Percentiles rank a stretch among this genome's conserved stretches.
Conservation (phyloP, 306 rosid genomes). For the Sphenostylis stenocarpa region DNA sequence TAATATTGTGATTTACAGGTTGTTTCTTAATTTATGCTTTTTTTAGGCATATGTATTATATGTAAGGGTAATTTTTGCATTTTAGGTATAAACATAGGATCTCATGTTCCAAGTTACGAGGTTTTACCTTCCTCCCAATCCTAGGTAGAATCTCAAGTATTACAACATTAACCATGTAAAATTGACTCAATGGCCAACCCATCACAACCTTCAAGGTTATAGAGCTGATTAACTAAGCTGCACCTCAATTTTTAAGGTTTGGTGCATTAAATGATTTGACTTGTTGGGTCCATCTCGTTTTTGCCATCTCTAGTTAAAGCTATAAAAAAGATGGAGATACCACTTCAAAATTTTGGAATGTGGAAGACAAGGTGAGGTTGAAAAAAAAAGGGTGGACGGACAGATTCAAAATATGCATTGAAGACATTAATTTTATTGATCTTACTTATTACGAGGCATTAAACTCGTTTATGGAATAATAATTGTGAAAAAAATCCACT, state of each 20-base stretch:
- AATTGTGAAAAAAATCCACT: background rate
- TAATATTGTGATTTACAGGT: background rate
- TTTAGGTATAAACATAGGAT: background rate
- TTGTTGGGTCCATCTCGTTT: background rate
- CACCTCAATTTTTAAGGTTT: background rate
- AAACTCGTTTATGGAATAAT: background rate
- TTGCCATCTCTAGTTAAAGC: background rate
- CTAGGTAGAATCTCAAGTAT: background rate
- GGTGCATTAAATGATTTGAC: background rate
- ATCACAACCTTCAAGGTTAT: background rate
- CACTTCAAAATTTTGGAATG: background rate
- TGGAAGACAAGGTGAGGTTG: background rate
- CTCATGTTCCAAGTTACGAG: background rate
- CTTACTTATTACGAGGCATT: background rate
- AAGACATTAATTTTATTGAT: background rate
- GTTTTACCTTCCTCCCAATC: background rate
- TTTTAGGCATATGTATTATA: background rate
- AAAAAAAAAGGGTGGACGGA: background rate
- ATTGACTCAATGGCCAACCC: background rate
- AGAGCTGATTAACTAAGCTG: background rate
- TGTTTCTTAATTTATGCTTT: background rate
- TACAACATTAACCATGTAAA: background rate
- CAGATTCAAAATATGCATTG: background rate
- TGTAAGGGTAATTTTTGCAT: background rate
- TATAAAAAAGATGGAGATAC: background rate